Evolutionary conservation across 352 stramenopile species (phyloP).

Genomic region (Phytopythium helicoides): DNA sequence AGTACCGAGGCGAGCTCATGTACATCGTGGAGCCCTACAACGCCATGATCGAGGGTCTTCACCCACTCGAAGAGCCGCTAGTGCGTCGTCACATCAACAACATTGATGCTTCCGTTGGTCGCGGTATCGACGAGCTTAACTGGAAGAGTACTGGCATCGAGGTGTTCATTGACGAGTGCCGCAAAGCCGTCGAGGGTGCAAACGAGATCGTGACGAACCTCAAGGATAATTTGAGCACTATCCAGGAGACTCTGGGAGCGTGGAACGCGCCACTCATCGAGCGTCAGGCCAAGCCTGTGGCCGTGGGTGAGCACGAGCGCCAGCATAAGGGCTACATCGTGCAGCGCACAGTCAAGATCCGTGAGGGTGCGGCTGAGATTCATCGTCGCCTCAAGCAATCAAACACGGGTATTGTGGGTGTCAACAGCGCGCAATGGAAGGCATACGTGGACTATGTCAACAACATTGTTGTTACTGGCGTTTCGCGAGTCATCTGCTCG

Average conservation of each 20-base stretch:
- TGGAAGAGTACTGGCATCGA: slow-evolving; percentile 94
- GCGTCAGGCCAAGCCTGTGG: slow-evolving; percentile 94
- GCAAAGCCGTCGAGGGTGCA: slow-evolving; percentile 78
- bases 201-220: slow-evolving; percentile 95
- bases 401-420: slow-evolving; percentile 92
- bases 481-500: slow-evolving; percentile 86
- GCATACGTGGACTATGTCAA: slow-evolving; percentile 98
- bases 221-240: slow-evolving; percentile 95
- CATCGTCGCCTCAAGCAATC: slow-evolving; percentile 95
- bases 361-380: slow-evolving; percentile 94
- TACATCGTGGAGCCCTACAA: slow-evolving; percentile 99
- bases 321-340: slow-evolving; percentile 93
- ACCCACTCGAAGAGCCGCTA: slow-evolving; percentile 96
- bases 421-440: slow-evolving; percentile 96
- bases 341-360: slow-evolving; percentile 93
- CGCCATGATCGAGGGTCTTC: slow-evolving; percentile 93
- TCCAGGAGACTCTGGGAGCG: slow-evolving; percentile 91
- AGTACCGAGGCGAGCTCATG: slow-evolving; percentile 95
- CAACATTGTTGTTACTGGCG: slow-evolving; percentile 95
- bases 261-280: slow-evolving; percentile 95
- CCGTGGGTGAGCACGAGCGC: slow-evolving; percentile 95
- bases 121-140: slow-evolving; percentile 94
- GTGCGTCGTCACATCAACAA: slow-evolving; percentile 95
- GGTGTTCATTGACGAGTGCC: slow-evolving; percentile 93
- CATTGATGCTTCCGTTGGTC: slow-evolving; percentile 93